These are phyloP conservation scores for Claviceps spartinae DNA, from an alignment of 2,329 filamentous ascomycete species.

Conservation along the genomic window DNA sequence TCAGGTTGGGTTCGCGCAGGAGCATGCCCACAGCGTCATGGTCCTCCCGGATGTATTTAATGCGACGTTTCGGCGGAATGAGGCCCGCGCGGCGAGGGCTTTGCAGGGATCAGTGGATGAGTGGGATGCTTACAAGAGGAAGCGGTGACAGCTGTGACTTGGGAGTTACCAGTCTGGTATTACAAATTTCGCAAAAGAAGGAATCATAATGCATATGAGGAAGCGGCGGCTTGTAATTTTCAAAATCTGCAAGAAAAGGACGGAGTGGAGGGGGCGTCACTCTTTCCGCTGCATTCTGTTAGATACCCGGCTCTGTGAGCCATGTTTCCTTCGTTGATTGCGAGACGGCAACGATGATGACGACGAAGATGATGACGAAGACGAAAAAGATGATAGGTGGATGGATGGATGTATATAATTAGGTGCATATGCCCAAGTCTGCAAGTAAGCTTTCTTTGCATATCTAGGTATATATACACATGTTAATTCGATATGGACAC, in stretches of 20 bases:
- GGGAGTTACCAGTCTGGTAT: neutral
- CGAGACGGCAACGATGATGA: neutral
- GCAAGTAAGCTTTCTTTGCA: too few species aligned
- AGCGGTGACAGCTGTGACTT: slow-evolving; percentile 21
- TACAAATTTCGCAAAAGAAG: too few species aligned
- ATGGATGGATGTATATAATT: too few species aligned
- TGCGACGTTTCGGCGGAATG: slow-evolving; percentile 41
- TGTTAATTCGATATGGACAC: too few species aligned
- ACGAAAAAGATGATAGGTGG: too few species aligned
- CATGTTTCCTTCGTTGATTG: neutral
- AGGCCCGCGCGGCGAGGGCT: slow-evolving; percentile 41
- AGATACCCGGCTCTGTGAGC: slow-evolving; percentile 1
- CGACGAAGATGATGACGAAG: neutral
- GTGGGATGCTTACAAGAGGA: slow-evolving; percentile 35
- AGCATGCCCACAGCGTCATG: slow-evolving; percentile 62
- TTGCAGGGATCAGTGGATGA: slow-evolving; percentile 37
- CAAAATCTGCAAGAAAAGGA: too few species aligned
- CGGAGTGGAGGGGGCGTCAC: too few species aligned
- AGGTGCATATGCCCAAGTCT: too few species aligned
- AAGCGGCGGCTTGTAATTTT: neutral
- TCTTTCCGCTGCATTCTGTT: neutral
- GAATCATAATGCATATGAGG: neutral
- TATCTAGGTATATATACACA: too few species aligned
- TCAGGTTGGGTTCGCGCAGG: slow-evolving; percentile 56
- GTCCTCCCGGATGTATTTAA: slow-evolving; percentile 52